These are phyloP conservation scores for Geotrichum citri-aurantii DNA, from an alignment of 1,139 yeast genomes.

Conservation along the genomic window DNA sequence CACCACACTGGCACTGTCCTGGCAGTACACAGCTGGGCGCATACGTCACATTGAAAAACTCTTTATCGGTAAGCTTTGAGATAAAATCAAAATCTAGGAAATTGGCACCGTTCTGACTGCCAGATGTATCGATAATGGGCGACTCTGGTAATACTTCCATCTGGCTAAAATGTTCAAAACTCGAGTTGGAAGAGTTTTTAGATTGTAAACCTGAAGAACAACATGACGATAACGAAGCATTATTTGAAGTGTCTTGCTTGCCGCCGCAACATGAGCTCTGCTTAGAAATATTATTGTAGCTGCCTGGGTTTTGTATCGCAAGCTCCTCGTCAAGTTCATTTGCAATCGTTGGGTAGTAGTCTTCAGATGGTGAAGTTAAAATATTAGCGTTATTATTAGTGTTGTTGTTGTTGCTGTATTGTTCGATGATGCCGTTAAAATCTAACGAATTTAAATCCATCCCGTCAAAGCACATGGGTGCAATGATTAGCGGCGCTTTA, in stretches of 20 bases:
- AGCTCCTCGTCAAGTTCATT: slow-evolving; percentile 1
- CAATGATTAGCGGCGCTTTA: slow-evolving; percentile 31
- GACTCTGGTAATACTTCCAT: background rate
- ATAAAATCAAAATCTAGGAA: slow-evolving; percentile 8
- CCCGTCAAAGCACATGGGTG: slow-evolving; percentile 35
- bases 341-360: slow-evolving; percentile 15
- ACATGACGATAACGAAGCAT: background rate
- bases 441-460: slow-evolving; percentile 18
- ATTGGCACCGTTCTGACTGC: background rate
- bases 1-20: slow-evolving; percentile 39
- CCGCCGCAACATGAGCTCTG: background rate
- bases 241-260: background rate
- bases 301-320: background rate
- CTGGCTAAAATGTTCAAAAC: background rate
- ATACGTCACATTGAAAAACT: slow-evolving; percentile 27
- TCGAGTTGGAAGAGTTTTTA: background rate
- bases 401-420: background rate
- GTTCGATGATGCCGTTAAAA: slow-evolving; percentile 5
- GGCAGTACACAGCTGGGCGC: slow-evolving; percentile 38
- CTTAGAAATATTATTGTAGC: background rate
- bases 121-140: background rate
- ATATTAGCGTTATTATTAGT: too few relatives aligned
- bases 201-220: background rate
- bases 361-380: slow-evolving; percentile 7
- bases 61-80: background rate